A percentile compares a stretch with the other conserved stretches of the same genome.
These are phyloP conservation scores for Fusarium staphyleae DNA, from an alignment of 2,329 filamentous ascomycete species.

Conservation along the genomic window DNA sequence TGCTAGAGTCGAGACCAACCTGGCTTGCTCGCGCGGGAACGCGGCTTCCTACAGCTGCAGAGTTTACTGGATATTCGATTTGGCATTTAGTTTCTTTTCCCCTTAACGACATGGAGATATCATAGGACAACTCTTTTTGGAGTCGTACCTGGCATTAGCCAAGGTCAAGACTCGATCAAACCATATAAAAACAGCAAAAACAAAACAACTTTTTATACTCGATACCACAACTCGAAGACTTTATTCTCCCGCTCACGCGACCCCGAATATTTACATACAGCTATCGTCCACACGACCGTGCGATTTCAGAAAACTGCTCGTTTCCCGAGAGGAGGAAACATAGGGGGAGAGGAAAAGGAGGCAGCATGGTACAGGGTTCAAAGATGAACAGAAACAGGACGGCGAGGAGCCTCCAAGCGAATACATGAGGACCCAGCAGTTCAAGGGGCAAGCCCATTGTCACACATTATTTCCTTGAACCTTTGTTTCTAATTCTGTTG, in stretches of 20 bases:
- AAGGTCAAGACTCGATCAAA: background rate
- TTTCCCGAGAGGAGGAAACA: slow-evolving; percentile 5
- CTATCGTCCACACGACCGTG: slow-evolving; percentile 26
- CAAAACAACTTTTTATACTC: slow-evolving; percentile 32
- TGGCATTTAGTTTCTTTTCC: background rate
- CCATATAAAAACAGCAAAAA: background rate
- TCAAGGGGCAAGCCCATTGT: slow-evolving; percentile 23
- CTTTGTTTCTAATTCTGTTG: slow-evolving; percentile 17
- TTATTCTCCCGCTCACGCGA: slow-evolving; percentile 48
- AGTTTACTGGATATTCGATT: background rate
- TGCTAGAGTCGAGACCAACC: slow-evolving; percentile 8
- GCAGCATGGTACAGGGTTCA: slow-evolving; percentile 8
- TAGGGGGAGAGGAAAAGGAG: slow-evolving; percentile 9
- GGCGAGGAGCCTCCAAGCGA: background rate
- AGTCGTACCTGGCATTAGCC: too few relatives aligned
- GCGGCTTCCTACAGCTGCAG: background rate
- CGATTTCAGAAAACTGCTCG: slow-evolving; percentile 12
- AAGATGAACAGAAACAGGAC: slow-evolving; percentile 3
- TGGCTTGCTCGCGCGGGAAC: slow-evolving; percentile 18
- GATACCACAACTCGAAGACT: slow-evolving; percentile 38
- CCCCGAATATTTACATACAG: slow-evolving; percentile 34
- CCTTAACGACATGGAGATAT: background rate
- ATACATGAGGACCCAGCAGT: slow-evolving; percentile 16
- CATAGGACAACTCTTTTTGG: too few relatives aligned
- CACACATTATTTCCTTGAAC: slow-evolving; percentile 24